Conservation (phyloP, 2,329 filamentous ascomycete species). For the Podosphaera leucotricha region DNA sequence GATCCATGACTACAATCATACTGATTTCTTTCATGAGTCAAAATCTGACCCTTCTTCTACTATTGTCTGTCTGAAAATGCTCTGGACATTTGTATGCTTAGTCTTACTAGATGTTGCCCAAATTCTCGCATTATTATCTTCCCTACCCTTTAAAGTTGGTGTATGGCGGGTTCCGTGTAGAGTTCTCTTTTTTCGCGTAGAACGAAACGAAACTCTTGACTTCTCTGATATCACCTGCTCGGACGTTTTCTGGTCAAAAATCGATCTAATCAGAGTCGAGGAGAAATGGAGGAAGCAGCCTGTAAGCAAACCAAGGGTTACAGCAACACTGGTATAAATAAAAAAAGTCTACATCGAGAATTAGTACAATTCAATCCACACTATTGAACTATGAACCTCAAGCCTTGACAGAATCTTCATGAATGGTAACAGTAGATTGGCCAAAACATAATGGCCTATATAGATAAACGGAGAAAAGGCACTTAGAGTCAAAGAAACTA, state of each 20-base stretch:
- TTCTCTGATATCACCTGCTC: slow-evolving; percentile 5
- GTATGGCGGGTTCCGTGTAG: slow-evolving; percentile 9
- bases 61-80: slow-evolving; percentile 41
- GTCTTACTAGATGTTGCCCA: slow-evolving; percentile 6
- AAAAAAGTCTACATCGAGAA: slow-evolving; percentile 17
- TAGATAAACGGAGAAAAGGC: slow-evolving; percentile 11
- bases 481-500: slow-evolving; percentile 5
- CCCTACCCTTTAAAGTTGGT: slow-evolving; percentile 3
- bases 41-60: slow-evolving; percentile 34
- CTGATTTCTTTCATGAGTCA: neutral
- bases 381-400: slow-evolving; percentile 8
- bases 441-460: slow-evolving; percentile 8
- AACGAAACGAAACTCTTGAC: slow-evolving; percentile 9
- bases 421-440: slow-evolving; percentile 8
- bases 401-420: slow-evolving; percentile 12
- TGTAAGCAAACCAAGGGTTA: slow-evolving; percentile 38
- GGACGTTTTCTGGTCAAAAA: slow-evolving; percentile 21
- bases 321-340: slow-evolving; percentile 37
- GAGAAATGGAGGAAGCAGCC: slow-evolving; percentile 35
- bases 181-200: slow-evolving; percentile 10
- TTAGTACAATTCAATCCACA: slow-evolving; percentile 3
- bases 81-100: slow-evolving; percentile 14
- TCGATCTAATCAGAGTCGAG: slow-evolving; percentile 28
- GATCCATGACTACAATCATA: neutral
- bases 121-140: slow-evolving; percentile 3